Evolutionary conservation across 805 yeast species (phyloP), one percentile per base, ranked within the genome.

Genomic region (Ogataea zsoltii): DNA sequence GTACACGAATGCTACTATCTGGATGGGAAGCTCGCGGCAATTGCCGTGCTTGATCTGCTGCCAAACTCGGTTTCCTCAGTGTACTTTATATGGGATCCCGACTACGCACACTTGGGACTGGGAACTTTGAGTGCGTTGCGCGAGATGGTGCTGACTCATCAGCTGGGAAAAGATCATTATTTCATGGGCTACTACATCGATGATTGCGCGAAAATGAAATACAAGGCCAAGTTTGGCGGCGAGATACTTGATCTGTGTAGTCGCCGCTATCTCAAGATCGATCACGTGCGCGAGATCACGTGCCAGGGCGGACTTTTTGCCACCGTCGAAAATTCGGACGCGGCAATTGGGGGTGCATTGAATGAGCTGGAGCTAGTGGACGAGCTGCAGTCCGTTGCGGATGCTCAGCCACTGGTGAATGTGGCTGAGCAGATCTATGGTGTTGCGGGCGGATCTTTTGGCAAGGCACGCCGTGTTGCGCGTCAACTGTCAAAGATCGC

Each of bases 71-170:
- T 91, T 0, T 88, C 96, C 0, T 82, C 96, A 0, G 91, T 91
- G 1, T 90, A 91, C 61, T 86, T 91, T 60, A 80, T 90, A 11
- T 88, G 94, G 87, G 91, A 89, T 59, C 94, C 95, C 0, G 91
- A 82, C 43, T 84, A 73, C 58, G 81, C 83, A 4, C 72, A 78
- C 41, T 67, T 82, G 53, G 83, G 88, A 0, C 62, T 90, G 25
- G 97, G 97, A 0, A 88, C 88, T 19, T 61, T 90, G 2, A 82
- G 90, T 49, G 92, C 88, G 0, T 57, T 89, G 21, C 66, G 86
- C 32, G 97, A 90, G 57, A 66, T 88, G 31, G 71, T 77, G 1
- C 58, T 87, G 61, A 68, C 82, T 4, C 53, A 71, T 21, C 62
- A 75, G 33, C 65, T 80, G 31, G 68, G 70, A 37, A 70, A 69